Percentiles rank a stretch among this genome's conserved stretches.
These are phyloP conservation scores for Candida incommunis DNA, from an alignment of 805 yeast species.

Conservation along the genomic window DNA sequence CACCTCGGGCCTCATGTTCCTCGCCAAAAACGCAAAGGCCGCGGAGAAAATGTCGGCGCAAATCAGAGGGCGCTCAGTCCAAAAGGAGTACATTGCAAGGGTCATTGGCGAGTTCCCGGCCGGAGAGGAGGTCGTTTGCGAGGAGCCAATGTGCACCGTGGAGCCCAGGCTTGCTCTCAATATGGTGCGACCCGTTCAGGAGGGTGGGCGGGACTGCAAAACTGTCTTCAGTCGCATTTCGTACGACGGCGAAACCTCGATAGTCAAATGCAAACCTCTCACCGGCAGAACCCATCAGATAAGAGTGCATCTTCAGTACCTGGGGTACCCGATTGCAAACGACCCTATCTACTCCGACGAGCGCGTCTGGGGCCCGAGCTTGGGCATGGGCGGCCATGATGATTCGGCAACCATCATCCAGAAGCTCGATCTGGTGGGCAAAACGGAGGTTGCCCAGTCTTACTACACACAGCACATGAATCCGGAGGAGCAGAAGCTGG, in stretches of 20 bases:
- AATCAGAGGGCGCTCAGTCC: slow-evolving; percentile 52
- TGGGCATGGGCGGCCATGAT: slow-evolving; percentile 51
- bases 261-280: slow-evolving; percentile 71
- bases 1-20: slow-evolving; percentile 87
- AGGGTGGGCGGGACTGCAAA: slow-evolving; percentile 51
- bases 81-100: slow-evolving; percentile 74
- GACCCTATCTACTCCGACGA: slow-evolving; percentile 82
- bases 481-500: slow-evolving; percentile 21
- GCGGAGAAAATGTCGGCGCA: slow-evolving; percentile 67
- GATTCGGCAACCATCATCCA: slow-evolving; percentile 34
- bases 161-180: slow-evolving; percentile 65
- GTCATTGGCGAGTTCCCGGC: slow-evolving; percentile 81
- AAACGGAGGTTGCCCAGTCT: slow-evolving; percentile 47
- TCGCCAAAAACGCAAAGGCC: slow-evolving; percentile 69
- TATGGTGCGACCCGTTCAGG: slow-evolving; percentile 24
- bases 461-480: slow-evolving; percentile 39
- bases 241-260: slow-evolving; percentile 52
- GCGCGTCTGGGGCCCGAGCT: slow-evolving; percentile 59
- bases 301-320: slow-evolving; percentile 75
- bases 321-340: slow-evolving; percentile 86
- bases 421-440: slow-evolving; percentile 53
- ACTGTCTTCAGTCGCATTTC: slow-evolving; percentile 57
- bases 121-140: slow-evolving; percentile 36
- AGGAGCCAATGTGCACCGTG: slow-evolving; percentile 51
- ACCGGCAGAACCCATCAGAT: slow-evolving; percentile 96